Conservation (phyloP, 345 rosid genomes). For the Eucalyptus marginata region DNA sequence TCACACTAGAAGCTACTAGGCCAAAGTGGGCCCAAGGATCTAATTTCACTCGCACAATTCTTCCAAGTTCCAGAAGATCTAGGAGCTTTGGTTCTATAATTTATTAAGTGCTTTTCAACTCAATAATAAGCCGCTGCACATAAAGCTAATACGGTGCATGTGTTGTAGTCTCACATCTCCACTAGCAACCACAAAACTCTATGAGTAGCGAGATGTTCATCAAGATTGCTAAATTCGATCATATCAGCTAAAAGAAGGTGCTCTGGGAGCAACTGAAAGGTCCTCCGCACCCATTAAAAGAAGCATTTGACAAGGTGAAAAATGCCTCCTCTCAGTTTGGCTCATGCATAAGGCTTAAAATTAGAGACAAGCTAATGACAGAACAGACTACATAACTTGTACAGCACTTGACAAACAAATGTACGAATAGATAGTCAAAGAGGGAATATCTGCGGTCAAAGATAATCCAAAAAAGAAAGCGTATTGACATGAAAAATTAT, state of each 20-base stretch:
- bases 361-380: neutral
- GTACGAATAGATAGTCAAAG: neutral
- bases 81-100: neutral
- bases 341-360: neutral
- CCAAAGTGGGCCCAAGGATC: neutral
- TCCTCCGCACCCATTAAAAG: neutral
- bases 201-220: neutral
- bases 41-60: neutral
- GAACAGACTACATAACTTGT: neutral
- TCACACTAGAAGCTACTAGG: neutral
- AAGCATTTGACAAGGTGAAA: neutral
- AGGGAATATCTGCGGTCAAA: neutral
- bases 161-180: neutral
- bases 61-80: neutral
- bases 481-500: neutral
- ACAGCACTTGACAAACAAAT: neutral
- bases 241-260: neutral
- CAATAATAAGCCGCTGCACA: neutral
- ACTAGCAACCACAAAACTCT: neutral
- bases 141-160: neutral
- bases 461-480: neutral
- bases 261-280: neutral
- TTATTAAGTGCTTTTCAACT: neutral
- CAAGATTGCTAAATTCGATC: neutral
- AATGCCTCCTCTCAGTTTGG: neutral